Base-by-base conservation (phyloP, 2,329 filamentous ascomycete genomes). In the Epichloe festucae region DNA sequence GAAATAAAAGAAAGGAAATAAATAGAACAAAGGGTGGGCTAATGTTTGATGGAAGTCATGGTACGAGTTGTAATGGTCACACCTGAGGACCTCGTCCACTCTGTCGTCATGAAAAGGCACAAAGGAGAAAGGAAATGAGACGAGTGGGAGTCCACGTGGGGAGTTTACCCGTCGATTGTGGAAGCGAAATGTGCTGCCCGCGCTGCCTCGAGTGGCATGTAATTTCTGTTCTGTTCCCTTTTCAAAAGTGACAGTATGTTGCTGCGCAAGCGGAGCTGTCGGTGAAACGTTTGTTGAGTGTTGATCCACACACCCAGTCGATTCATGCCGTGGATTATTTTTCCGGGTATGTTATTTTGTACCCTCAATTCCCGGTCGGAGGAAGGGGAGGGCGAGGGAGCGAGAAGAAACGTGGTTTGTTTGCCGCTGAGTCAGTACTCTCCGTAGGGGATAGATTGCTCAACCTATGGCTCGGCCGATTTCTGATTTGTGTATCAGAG, bases 391-490 rank as follows among this genome's bases (percentile, higher is more conserved):
- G 12, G 17, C 19, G 5, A 43, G 19, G 1, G 27, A 7, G 7
- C 7, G 7, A 27, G 7, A 27, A 27, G 27, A 27, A 27, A 27
- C 7, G 27, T 27, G 23, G 23, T 27, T 27, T 27, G 7, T 27
- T 27, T 27, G 27, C 27, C 27, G 27, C 27, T 27, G 7, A 8
- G 27, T 8, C 27, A 27, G 27, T 27, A 27, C 27, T 27, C 27
- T 27, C n/a, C 5, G 40, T 19, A 21, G 17, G 3, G 17, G 17
- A 5, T 5, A 12, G 12, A 4, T 39, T 19, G 2, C 19, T 53
- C 68, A 79, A n/a, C 76, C 76, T 50, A 79, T 73, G 3, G 76
- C 76, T 31, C 73, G 69, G 5, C 77, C 77, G 63, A 79, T 79
- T 46, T 73, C 70, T 11, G 69, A 70, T 51, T 69, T 64, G 51